These are phyloP conservation scores for Erysiphe pulchra DNA, from an alignment of 2,329 filamentous ascomycete genomes.

Conservation along the genomic window DNA sequence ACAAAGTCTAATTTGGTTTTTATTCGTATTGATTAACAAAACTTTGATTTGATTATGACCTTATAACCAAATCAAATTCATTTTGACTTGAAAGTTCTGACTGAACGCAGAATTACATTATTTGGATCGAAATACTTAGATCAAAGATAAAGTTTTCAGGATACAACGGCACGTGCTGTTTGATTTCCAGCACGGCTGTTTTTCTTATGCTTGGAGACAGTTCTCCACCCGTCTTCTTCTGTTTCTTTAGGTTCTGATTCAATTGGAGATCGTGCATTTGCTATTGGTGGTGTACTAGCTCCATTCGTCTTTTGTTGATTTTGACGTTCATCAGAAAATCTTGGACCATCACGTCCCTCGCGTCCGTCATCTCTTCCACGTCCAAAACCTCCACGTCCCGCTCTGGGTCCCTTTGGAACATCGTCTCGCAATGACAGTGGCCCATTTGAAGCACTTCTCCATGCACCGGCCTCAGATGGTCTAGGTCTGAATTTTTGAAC, in stretches of 20 bases:
- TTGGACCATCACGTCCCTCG: conserved; percentile 12
- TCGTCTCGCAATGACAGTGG: conserved; percentile 16
- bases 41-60: too few species aligned
- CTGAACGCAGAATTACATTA: too few species aligned
- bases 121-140: too few species aligned
- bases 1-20: too few species aligned
- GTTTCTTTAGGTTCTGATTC: conserved; percentile 14
- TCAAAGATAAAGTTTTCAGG: conserved; percentile 4
- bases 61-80: too few species aligned
- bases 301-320: conserved; percentile 14
- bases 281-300: conserved; percentile 20
- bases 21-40: too few species aligned
- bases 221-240: conserved; percentile 40
- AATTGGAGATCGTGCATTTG: conserved; percentile 15
- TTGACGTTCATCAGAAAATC: conserved; percentile 7
- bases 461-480: conserved; percentile 31
- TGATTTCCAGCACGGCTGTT: conserved; percentile 14
- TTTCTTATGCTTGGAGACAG: conserved; percentile 19
- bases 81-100: too few species aligned
- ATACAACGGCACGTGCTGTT: conserved; percentile 12
- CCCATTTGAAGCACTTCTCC: conserved; percentile 26
- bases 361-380: conserved; percentile 15
- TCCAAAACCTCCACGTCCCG: conserved; percentile 14
- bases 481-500: conserved; percentile 25
- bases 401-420: conserved; percentile 18